Evolutionary conservation across 1,139 yeast species (phyloP).

Genomic region (Pichia sp.): DNA sequence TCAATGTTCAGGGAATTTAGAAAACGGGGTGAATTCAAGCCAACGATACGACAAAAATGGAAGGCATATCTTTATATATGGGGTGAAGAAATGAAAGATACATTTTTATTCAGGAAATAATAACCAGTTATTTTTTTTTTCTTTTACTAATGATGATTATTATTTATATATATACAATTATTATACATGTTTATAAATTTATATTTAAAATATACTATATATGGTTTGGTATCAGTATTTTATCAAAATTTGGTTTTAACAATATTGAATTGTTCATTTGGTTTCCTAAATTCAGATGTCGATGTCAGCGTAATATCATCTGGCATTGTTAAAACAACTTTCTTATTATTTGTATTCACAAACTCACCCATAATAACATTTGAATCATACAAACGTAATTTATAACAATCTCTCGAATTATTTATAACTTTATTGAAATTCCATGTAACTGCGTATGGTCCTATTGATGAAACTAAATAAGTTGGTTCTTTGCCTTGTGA

Average conservation of each 20-base stretch:
- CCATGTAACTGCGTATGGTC: slow-evolving; percentile 81
- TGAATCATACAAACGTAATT: slow-evolving; percentile 56
- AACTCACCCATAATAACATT: slow-evolving; percentile 73
- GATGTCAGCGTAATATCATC: slow-evolving; percentile 67
- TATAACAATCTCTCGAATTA: slow-evolving; percentile 31
- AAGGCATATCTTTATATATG: slow-evolving; percentile 62
- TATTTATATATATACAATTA: background rate
- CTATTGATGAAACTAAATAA: slow-evolving; percentile 67
- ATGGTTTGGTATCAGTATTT: too few relatives aligned
- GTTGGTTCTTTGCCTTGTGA: slow-evolving; percentile 50
- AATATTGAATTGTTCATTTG: slow-evolving; percentile 39
- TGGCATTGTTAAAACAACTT: slow-evolving; percentile 62
- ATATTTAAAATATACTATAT: background rate
- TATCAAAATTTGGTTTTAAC: slow-evolving; percentile 16
- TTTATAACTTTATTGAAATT: slow-evolving; percentile 51
- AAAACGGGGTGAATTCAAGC: slow-evolving; percentile 29
- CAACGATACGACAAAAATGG: slow-evolving; percentile 48
- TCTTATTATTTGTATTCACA: slow-evolving; percentile 63
- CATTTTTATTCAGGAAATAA: slow-evolving; percentile 40
- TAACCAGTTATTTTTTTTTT: background rate
- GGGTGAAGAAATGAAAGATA: slow-evolving; percentile 53
- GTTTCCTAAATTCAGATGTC: slow-evolving; percentile 50
- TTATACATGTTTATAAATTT: background rate
- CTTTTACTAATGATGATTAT: background rate
- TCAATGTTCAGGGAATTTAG: background rate